These are phyloP conservation scores for Calonectria crousiana DNA, from an alignment of 2,329 filamentous ascomycete genomes.

Conservation along the genomic window DNA sequence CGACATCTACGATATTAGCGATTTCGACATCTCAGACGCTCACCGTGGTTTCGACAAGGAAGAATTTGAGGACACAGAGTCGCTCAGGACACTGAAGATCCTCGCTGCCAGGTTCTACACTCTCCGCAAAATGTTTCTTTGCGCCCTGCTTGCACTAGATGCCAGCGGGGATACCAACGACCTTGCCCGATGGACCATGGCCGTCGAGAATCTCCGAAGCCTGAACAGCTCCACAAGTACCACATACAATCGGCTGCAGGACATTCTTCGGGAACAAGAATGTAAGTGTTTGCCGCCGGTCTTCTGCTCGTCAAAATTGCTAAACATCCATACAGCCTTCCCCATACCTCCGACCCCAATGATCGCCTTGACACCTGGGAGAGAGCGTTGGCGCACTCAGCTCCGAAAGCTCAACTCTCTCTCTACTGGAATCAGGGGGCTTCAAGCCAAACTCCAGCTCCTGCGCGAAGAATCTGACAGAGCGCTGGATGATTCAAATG, in stretches of 20 bases:
- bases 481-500: slow-evolving; percentile 78
- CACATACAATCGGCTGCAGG: slow-evolving; percentile 74
- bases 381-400: slow-evolving; percentile 87
- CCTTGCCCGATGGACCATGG: slow-evolving; percentile 81
- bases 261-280: slow-evolving; percentile 83
- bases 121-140: slow-evolving; percentile 86
- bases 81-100: slow-evolving; percentile 83
- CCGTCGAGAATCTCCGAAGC: slow-evolving; percentile 78
- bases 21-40: slow-evolving; percentile 79
- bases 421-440: slow-evolving; percentile 88
- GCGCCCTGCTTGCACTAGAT: slow-evolving; percentile 88
- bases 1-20: slow-evolving; percentile 86
- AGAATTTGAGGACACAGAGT: slow-evolving; percentile 82
- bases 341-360: slow-evolving; percentile 68
- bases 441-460: slow-evolving; percentile 95
- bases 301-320: slow-evolving; percentile 18
- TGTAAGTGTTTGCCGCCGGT: slow-evolving; percentile 61
- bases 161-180: slow-evolving; percentile 83
- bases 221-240: slow-evolving; percentile 72
- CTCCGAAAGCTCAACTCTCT: slow-evolving; percentile 89
- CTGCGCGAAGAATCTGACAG: slow-evolving; percentile 90
- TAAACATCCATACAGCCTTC: slow-evolving; percentile 57
- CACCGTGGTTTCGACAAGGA: slow-evolving; percentile 72
- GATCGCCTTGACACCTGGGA: slow-evolving; percentile 75
- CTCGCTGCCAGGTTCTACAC: slow-evolving; percentile 84